Conservation (phyloP, 2,329 filamentous ascomycete species). For the Penicillium brasilianum region DNA sequence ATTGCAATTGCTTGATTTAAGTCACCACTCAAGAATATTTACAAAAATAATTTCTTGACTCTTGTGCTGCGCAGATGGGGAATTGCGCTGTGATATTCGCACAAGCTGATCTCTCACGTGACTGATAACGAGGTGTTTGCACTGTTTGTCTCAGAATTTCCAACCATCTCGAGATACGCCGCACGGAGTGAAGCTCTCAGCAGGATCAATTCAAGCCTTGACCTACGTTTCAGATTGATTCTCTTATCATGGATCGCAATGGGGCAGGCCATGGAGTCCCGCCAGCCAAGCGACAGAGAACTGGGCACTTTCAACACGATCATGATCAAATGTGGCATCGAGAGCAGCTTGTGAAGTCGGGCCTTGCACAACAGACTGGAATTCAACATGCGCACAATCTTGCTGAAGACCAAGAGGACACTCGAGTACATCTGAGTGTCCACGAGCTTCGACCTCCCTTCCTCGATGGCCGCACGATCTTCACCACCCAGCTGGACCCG, state of each 20-base stretch:
- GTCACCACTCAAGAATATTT: too few species aligned
- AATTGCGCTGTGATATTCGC: background rate
- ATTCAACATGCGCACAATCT: constrained; percentile 72
- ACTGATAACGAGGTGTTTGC: constrained; percentile 33
- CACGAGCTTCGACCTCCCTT: constrained; percentile 95
- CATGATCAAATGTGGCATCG: constrained; percentile 98
- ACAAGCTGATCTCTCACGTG: constrained; percentile 27
- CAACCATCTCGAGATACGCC: constrained; percentile 15
- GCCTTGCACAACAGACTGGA: constrained; percentile 88
- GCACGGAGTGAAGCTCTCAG: constrained; percentile 11
- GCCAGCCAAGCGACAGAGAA: constrained; percentile 48
- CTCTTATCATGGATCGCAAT: constrained; percentile 39
- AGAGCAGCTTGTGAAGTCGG: constrained; percentile 96
- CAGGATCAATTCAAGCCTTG: constrained; percentile 1
- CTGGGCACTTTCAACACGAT: constrained; percentile 46
- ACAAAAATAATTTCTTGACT: background rate
- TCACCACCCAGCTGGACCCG: constrained; percentile 95
- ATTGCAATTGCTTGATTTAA: background rate
- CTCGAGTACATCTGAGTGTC: constrained; percentile 85
- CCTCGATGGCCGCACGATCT: constrained; percentile 90
- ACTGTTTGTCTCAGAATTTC: constrained; percentile 32
- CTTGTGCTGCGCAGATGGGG: background rate
- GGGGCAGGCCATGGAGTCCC: constrained; percentile 35
- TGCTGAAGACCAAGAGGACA: constrained; percentile 80
- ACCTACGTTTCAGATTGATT: background rate